Evolutionary conservation across 352 stramenopile species (phyloP).

Genomic region (Pythium brassicae): DNA sequence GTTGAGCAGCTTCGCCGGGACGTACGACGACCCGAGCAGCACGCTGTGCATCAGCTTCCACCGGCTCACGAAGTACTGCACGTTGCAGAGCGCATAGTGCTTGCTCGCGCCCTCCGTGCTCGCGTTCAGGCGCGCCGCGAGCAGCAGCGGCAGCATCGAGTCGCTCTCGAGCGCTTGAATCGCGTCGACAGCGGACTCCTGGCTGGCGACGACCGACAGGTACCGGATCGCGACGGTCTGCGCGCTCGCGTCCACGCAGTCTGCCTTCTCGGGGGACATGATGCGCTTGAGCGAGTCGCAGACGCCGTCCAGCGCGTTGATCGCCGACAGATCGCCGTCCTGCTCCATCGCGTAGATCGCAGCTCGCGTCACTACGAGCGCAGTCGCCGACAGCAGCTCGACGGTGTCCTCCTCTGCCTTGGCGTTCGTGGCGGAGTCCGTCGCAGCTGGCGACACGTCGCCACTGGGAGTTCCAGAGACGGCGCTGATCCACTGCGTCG

Average conservation of each 20-base stretch:
- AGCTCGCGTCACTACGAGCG: slow-evolving; percentile 36
- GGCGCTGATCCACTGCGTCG: slow-evolving; percentile 9
- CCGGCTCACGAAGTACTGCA: slow-evolving; percentile 47
- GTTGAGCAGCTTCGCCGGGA: slow-evolving; percentile 34
- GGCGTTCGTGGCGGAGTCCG: neutral
- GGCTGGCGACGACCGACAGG: slow-evolving; percentile 27
- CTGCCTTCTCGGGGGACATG: slow-evolving; percentile 1
- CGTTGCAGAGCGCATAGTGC: slow-evolving; percentile 21
- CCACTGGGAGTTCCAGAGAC: neutral
- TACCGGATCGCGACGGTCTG: slow-evolving; percentile 33
- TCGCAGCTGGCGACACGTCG: neutral
- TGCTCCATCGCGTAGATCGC: slow-evolving; percentile 34
- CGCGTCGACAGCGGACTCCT: slow-evolving; percentile 25
- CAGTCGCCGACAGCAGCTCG: slow-evolving; percentile 21
- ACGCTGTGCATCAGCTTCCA: slow-evolving; percentile 53
- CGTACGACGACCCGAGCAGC: slow-evolving; percentile 42
- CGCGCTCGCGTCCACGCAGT: slow-evolving; percentile 17
- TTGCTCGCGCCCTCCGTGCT: slow-evolving; percentile 3
- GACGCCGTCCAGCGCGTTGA: slow-evolving; percentile 24
- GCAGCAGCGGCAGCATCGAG: slow-evolving; percentile 29
- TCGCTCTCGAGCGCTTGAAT: slow-evolving; percentile 31
- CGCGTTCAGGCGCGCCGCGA: slow-evolving; percentile 24
- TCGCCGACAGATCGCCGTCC: slow-evolving; percentile 19
- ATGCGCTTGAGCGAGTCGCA: slow-evolving; percentile 31
- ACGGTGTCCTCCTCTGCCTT: slow-evolving; percentile 25